Evolutionary conservation across 1,139 yeast species (phyloP).

Genomic region (Candida tetrigidarum): DNA sequence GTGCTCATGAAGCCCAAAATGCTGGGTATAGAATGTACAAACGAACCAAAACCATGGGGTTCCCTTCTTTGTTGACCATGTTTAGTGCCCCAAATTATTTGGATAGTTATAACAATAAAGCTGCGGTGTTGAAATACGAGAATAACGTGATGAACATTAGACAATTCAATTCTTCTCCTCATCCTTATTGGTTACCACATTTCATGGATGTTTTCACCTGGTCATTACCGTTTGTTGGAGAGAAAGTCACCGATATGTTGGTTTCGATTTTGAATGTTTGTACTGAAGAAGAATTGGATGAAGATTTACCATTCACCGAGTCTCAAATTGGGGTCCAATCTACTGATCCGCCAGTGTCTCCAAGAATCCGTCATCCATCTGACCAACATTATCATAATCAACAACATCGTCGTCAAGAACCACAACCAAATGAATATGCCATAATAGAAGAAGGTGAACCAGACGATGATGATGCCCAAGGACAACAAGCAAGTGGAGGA

Average conservation of each 20-base stretch:
- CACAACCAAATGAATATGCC: no score
- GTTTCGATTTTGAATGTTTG: conserved; percentile 90
- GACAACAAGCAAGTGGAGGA: conserved; percentile 7
- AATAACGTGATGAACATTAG: conserved; percentile 93
- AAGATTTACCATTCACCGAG: conserved; percentile 55
- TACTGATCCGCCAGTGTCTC: conserved; percentile 10
- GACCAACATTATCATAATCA: conserved; percentile 10
- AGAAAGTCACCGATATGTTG: conserved; percentile 91
- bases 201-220: conserved; percentile 98
- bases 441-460: no score
- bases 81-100: conserved; percentile 96
- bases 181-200: conserved; percentile 97
- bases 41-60: conserved; percentile 84
- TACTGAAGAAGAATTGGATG: conserved; percentile 92
- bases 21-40: conserved; percentile 96
- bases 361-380: conserved; percentile 18
- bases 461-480: no score
- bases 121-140: conserved; percentile 92
- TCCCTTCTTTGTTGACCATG: conserved; percentile 89
- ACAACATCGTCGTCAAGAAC: no score
- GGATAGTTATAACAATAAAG: conserved; percentile 93
- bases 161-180: conserved; percentile 91
- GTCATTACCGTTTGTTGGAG: conserved; percentile 99
- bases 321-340: conserved; percentile 16
- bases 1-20: conserved; percentile 99